Base-by-base conservation (phyloP, 306 rosid genomes). In the Betula pendula region DNA sequence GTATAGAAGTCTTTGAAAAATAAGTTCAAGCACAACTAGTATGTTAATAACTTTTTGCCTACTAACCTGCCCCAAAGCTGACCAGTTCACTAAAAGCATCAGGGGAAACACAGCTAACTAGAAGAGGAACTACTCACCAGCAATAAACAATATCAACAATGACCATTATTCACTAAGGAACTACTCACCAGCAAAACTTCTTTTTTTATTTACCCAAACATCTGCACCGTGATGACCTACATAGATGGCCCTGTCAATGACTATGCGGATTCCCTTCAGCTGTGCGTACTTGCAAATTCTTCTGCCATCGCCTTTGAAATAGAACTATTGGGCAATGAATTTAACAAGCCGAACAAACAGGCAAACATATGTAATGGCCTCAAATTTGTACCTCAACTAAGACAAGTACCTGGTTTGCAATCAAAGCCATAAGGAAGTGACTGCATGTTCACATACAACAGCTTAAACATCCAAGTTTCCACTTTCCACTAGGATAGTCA, bases 181-280 rank as follows among this genome's bases (percentile, higher is more conserved):
- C 4, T 16, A 84, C 89, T 82, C 58, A 90, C 96, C 89, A 91
- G 91, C 70, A 73, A 66, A 86, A 94, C 91, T n/a, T 88, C 75
- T 86, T 91, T 84, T 85, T 88, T 45, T 38, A 5, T 38, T 91
- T 79, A 96, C 98, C 96, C 97, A 94, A 75, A 91, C 98, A 86
- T 94, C 97, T 80, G 98, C 98, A 84, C 94, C 91, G 77, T 94
- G 97, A 81, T 91, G 90, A 74, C 94, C 97, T 58, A 91, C 97
- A 82, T 91, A 91, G 60, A 94, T 94, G 77, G 98, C 96, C 97
- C 91, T 94, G 89, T 94, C 98, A 76, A 94, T 96, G 96, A 90
- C 88, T 70, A 94, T 90, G 50, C 83, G 83, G 60, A 94, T 79
- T 78, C 96, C 94, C 77, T n/a, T n/a, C n/a, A n/a, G n/a, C 62